Percentiles rank a stretch among this genome's conserved stretches.
Conservation (phyloP, 805 yeast genomes). For the Yamadazyma nakazawae region DNA sequence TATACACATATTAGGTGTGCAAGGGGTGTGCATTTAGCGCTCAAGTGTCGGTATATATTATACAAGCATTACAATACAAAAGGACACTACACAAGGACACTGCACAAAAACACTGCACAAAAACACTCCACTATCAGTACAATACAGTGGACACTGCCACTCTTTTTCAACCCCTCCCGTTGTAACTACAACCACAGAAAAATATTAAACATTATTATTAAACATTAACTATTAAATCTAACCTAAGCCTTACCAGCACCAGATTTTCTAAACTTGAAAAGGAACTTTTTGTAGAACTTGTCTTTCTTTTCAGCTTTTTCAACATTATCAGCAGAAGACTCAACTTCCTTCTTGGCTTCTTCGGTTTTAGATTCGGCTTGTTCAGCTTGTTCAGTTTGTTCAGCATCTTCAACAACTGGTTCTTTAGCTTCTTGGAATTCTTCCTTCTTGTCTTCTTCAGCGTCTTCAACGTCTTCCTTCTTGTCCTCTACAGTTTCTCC, state of each 20-base stretch:
- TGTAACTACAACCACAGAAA: too few species aligned
- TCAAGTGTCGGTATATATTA: too few species aligned
- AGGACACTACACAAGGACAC: too few species aligned
- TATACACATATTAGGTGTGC: too few species aligned
- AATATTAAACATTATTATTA: not conserved
- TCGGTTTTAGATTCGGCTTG: constrained; percentile 11
- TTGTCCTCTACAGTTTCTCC: constrained; percentile 6
- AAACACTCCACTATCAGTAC: too few species aligned
- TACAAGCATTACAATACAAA: too few species aligned
- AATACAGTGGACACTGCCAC: too few species aligned
- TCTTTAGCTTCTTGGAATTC: constrained; percentile 9
- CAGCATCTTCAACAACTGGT: not conserved
- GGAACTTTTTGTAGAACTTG: constrained; percentile 34
- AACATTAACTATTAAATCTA: constrained; percentile 2
- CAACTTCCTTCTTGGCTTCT: constrained; percentile 30
- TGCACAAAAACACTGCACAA: too few species aligned
- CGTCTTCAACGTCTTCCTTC: constrained; percentile 13
- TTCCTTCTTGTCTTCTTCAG: constrained; percentile 9
- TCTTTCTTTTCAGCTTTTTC: constrained; percentile 36
- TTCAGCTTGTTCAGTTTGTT: constrained; percentile 6
- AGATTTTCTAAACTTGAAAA: constrained; percentile 36
- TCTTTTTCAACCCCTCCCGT: too few species aligned
- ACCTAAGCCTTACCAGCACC: constrained; percentile 4
- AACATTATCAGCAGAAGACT: constrained; percentile 16
- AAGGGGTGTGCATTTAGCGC: too few species aligned